A percentile compares a stretch with the other conserved stretches of the same genome.
Evolutionary conservation across 768 basidiomycete species (phyloP).

Genomic region (Lentinula sp.): DNA sequence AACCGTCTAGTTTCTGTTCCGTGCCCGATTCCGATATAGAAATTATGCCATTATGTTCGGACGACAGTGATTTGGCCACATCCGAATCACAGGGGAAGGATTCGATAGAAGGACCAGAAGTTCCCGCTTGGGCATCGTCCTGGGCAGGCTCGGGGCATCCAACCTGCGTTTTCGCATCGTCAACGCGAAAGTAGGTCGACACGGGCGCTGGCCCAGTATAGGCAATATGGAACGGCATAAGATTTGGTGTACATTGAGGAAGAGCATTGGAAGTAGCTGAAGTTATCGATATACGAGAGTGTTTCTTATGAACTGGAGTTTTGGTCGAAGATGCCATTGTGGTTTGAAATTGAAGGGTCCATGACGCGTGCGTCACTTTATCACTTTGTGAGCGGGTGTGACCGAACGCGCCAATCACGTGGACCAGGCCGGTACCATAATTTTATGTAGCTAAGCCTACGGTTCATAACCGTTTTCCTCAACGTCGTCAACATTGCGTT

Average conservation of each 20-base stretch:
- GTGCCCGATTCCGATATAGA: neutral
- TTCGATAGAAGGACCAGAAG: neutral
- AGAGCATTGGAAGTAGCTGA: neutral
- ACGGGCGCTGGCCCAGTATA: slow-evolving; percentile 69
- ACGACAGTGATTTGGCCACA: neutral
- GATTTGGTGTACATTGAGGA: slow-evolving; percentile 43
- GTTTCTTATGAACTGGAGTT: neutral
- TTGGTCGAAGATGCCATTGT: neutral
- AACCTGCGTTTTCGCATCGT: slow-evolving; percentile 27
- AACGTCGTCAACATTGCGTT: too few species aligned
- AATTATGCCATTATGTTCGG: neutral
- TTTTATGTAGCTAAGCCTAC: too few species aligned
- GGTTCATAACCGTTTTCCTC: too few species aligned
- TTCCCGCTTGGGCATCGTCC: slow-evolving; percentile 5
- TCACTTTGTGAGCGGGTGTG: too few species aligned
- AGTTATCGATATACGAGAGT: neutral
- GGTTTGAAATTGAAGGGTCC: neutral
- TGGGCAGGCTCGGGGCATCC: slow-evolving; percentile 16
- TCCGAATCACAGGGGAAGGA: neutral
- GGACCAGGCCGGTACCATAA: too few species aligned
- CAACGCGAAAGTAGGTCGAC: slow-evolving; percentile 65
- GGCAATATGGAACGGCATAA: slow-evolving; percentile 81
- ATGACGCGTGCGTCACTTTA: too few species aligned
- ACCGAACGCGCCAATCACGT: neutral
- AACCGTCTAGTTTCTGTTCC: neutral